Conservation (phyloP, 805 yeast genomes). For the Ogataea paradorogensis region DNA sequence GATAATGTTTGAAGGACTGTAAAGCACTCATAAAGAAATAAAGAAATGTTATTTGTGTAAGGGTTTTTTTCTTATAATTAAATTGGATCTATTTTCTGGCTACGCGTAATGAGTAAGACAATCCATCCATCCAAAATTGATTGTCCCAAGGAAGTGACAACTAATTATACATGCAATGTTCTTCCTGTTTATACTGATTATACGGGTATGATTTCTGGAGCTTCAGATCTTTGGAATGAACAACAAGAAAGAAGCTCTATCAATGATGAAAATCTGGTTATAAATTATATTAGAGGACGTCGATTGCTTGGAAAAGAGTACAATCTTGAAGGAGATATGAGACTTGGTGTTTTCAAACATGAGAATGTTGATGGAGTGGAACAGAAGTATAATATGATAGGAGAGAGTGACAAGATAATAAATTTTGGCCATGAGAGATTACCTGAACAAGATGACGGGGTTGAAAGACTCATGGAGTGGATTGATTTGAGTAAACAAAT, state of each 20-base stretch:
- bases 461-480: constrained; percentile 24
- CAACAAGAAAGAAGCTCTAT: constrained; percentile 1
- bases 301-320: constrained; percentile 19
- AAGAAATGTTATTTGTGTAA: background rate
- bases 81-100: background rate
- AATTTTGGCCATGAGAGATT: constrained; percentile 24
- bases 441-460: constrained; percentile 19
- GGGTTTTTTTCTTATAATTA: no score
- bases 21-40: constrained; percentile 5
- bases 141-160: background rate
- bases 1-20: constrained; percentile 14
- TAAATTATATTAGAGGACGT: constrained; percentile 23
- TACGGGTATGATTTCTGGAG: constrained; percentile 12
- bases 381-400: constrained; percentile 8
- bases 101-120: constrained; percentile 11
- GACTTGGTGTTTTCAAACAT: constrained; percentile 3
- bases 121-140: constrained; percentile 5
- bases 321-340: background rate
- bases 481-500: constrained; percentile 17
- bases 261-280: constrained; percentile 3
- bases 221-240: constrained; percentile 12
- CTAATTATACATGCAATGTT: constrained; percentile 19
- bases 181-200: constrained; percentile 19
- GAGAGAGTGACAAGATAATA: constrained; percentile 11
- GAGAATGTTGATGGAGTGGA: constrained; percentile 7